Base-by-base conservation (phyloP, 2,329 filamentous ascomycete genomes). In the Mycosphaerella sp. region DNA sequence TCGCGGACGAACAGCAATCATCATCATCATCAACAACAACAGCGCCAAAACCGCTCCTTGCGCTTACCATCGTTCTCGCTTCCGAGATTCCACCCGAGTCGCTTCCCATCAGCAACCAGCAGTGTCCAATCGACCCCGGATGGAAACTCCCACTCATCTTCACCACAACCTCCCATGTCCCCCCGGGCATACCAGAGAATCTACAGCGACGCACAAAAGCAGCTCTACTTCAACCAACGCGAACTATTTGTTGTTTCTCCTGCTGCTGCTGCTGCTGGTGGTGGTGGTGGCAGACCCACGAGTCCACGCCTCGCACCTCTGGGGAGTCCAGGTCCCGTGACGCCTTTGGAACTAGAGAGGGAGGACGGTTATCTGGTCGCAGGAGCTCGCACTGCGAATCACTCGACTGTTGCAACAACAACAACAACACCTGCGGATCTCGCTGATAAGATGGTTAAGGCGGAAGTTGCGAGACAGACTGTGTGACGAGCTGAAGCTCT, bases 21-120 rank as follows among this genome's bases (percentile, higher is more conserved):
- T 41, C 44, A 41, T 16, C 13, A 40, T 7, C 44, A 48, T 9
- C 45, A 49, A 32, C 66, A 67, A 12, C 67, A 67, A 40, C 63
- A 64, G 10, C 52, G 55, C 4, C 35, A 41, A 37, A 64, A 65
- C 44, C 66, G 65, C 43, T 66, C 69, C 21, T 64, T 77, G 32
- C 71, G 72, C 49, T 64, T 78, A 12, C 73, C 74, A n/a, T 71
- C 71, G 1, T 25, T 25, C 4, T 25, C 21, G 7, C 66, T 78
- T 36, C 75, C 75, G 40, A 71, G 73, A 52, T 78, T 76, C 66
- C 75, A 78, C 53, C 75, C 75, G 6, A 74, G 75, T 55, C 77
- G 77, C 63, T 78, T 72, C 59, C 70, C 72, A 8, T 66, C 63
- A 3, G 51, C 57, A 14, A 60, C 66, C 44, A 66, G 61, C 44